Evolutionary conservation across 352 stramenopile genomes (phyloP), one percentile per base, ranked within the genome.

Genomic region (Phytophthora hibernalis): DNA sequence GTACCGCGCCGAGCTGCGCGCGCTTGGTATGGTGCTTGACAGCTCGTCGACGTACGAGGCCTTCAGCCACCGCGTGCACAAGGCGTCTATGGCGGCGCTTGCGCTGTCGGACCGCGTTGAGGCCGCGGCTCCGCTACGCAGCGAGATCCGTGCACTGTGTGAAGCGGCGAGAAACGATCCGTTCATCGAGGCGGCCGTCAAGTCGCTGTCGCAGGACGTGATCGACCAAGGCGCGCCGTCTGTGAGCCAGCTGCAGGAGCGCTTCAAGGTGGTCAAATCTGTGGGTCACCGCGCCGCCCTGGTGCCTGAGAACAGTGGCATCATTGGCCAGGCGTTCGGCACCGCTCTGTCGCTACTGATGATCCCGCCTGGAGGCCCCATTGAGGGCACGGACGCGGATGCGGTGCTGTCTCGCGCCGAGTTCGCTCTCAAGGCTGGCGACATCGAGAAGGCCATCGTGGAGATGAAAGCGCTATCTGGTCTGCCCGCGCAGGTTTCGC

Each of bases 41-140:
- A 83, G 75, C 54, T 91, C 83, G 11, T 93, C 80, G 33, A 90
- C 84, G 40, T 93, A 95, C 69, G 83, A 95, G 60, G 80, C 85
- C 16, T 92, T 95, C 62, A 95, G 85, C 72, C 85, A 93, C 74
- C 82, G 91, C 45, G 82, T 93, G 6, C 87, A 95, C 80, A 91
- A 93, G 71, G 79, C 84, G 11, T 95, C 85, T 31, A 85, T 95
- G 60, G 87, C 87, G 0, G 87, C 85, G 21, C 43, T 95, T 16
- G 85, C 83, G 45, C 67, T 95, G 21, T 93, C 85, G 54, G 83
- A 93, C 69, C 87, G 87, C 38, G 89, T 93, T 54, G 87, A 95
- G 68, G 87, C 85, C 21, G 85, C 85, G 7, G 77, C 77, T 21
- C 85, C 87, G 18, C 74, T 95, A 26, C 80, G 77, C 18, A 83